Evolutionary conservation across 345 rosid species (phyloP), one percentile per base, ranked within the genome.

Genomic region (Brassica incana): DNA sequence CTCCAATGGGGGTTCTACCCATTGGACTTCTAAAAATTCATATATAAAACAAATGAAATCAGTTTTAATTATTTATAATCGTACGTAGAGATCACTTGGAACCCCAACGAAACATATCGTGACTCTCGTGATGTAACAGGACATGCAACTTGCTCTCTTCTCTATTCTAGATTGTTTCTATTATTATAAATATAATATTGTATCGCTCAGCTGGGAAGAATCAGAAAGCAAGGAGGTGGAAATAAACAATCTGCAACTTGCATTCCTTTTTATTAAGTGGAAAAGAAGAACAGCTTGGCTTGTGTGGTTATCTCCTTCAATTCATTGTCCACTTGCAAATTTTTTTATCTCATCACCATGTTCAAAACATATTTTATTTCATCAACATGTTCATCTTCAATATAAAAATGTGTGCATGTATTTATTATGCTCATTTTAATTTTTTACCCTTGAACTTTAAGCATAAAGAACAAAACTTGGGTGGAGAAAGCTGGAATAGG

Each of bases 131-230:
- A 80, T 75, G 79, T 80, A 75, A 80, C 65, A 80, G 71, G 76
- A 80, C 79, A 9, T 75, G 85, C 89, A 88, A 87, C 72, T 87
- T 85, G 91, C 85, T 6, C 64, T 29, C 14, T 61, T 73, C 63
- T 66, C 36, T 71, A 14, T 72, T 54, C 60, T 75, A 65, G 29
- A 71, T 29, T 56, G 23, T 18, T 40, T 8, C 43, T 40, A 71
- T 63, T 29, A 16, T 5, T 4, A 25, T 35, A 38, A 65, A 27
- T 67, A 59, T 20, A 73, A 50, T 61, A 74, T 69, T 68, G 69
- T 67, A 73, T 79, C 9, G 8, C 45, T 73, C 16, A 77, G 59
- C 35, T 71, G 58, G 29, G 59, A 64, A 78, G 69, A 67, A 45
- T 48, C 83, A 80, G 74, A 74, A 79, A 79, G 58, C 74, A 79